Evolutionary conservation across 2,329 filamentous ascomycete species (phyloP), one percentile per base, ranked within the genome.

Genomic region (Chrysoporthe austroafricana): DNA sequence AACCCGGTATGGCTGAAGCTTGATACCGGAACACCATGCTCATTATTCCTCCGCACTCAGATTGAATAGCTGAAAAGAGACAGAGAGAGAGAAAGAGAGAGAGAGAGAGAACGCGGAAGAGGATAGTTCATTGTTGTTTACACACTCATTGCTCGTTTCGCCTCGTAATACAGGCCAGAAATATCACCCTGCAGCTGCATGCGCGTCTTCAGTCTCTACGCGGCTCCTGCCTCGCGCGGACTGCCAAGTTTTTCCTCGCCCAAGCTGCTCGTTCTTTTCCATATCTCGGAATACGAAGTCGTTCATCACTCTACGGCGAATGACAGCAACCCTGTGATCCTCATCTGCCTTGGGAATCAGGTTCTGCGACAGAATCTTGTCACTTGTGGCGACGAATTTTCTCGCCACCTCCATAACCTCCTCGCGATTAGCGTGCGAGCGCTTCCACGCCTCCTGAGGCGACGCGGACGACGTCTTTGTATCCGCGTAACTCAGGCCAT

Each of bases 401-500:
- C 50, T 64, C 39, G 62, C 64, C 52, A 69, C 63, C 14, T 63
- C 62, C 18, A 70, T 21, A 6, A 69, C 32, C 16, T 66, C 62
- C 36, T 54, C 44, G 1, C 69, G 69, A 21, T 32, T 42, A 52
- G 56, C 26, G 21, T 56, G 61, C 56, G 71, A 67, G 39, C 66
- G 71, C 46, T 75, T 69, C n/a, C 72, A 72, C n/a, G 71, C 71
- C 21, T 73, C 69, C 46, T 71, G 64, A 0, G 73, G 73, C 26
- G 73, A 73, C 18, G 71, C 63, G 11, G 73, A 70, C 36, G 48
- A 26, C 4, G 48, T 32, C 16, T 66, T 66, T 4, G 70, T 63
- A 18, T 77, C 76, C 48, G 79, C 77, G 63, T 79, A 77, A 52
- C 79, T 74, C 9, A 80, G 72, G 21, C 74, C 74, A 66, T 77